Base-by-base conservation (phyloP, 1,139 yeast genomes). In the Pichia sp. region DNA sequence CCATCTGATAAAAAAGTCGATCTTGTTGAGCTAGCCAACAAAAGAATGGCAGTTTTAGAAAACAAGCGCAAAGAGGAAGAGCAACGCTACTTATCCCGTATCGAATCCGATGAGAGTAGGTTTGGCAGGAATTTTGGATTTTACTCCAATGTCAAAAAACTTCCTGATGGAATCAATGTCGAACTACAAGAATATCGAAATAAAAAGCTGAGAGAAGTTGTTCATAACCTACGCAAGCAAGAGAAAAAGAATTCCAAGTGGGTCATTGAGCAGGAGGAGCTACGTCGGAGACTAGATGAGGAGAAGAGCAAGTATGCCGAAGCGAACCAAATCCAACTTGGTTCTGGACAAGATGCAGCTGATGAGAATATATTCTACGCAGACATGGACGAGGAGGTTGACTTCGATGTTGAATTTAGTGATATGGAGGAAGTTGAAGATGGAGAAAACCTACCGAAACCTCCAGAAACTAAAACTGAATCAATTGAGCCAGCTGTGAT, bases 1-100 rank as follows among this genome's bases (percentile, higher is more conserved):
- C 8, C 16, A 1, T 36, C 13, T 7, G 31, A 36, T 13, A 47
- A 46, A n/a, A 54, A 46, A 5, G 79, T 84, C 59, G 85, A 85
- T 67, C 75, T 85, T 48, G 79, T 75, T 11, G 79, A 71, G 42
- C 83, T 82, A 64, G 84, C 89, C 0, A 69, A 72, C 11, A 74
- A 75, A 48, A 71, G 89, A 52, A 61, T 74, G 16, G 65, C 62
- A 7, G 65, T 74, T 6, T 62, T 73, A 43, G 68, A 74, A 45
- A 64, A 64, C 47, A 65, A 70, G 48, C 68, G 71, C 26, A 56
- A 59, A 42, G 67, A 67, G 50, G 65, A 67, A 53, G 73, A 72
- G 49, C 52, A 61, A 32, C 54, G 57, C 30, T 47, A 57, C n/a
- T 29, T 66, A 60, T 54, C 63, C 62, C 48, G 67, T 60, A 32